A percentile compares a stretch with the other conserved stretches of the same genome.
These are phyloP conservation scores for Candida hispaniensis DNA, from an alignment of 805 yeast genomes.

Conservation along the genomic window DNA sequence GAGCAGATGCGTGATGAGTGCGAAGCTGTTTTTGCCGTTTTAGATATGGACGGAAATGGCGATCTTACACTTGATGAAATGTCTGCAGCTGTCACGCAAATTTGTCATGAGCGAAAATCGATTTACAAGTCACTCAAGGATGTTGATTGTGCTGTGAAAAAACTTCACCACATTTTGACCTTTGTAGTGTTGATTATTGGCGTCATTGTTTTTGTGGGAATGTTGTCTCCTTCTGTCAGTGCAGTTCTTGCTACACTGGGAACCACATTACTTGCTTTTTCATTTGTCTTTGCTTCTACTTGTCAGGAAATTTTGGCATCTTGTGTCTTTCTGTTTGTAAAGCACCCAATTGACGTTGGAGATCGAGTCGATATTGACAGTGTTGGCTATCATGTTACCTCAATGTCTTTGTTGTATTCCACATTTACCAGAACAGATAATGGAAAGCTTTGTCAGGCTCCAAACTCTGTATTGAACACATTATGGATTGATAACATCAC, in stretches of 20 bases:
- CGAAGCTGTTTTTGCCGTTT: slow-evolving; percentile 26
- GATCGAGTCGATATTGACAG: slow-evolving; percentile 29
- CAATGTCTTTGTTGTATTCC: slow-evolving; percentile 31
- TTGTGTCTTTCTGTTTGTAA: slow-evolving; percentile 33
- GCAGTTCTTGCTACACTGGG: slow-evolving; percentile 35
- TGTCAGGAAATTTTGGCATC: slow-evolving; percentile 33
- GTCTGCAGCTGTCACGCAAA: slow-evolving; percentile 26
- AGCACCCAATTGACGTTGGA: slow-evolving; percentile 36
- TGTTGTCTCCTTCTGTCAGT: slow-evolving; percentile 33
- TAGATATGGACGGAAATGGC: slow-evolving; percentile 31
- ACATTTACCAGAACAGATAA: slow-evolving; percentile 26
- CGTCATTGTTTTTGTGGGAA: slow-evolving; percentile 32
- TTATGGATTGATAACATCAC: slow-evolving; percentile 31
- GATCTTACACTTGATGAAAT: slow-evolving; percentile 31
- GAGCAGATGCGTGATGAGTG: slow-evolving; percentile 26
- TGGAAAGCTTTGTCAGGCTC: slow-evolving; percentile 29
- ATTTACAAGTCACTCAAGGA: slow-evolving; percentile 31
- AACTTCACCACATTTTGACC: slow-evolving; percentile 30
- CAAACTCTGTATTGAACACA: slow-evolving; percentile 31
- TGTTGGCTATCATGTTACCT: slow-evolving; percentile 25
- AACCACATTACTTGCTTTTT: slow-evolving; percentile 31
- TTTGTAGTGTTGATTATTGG: slow-evolving; percentile 28
- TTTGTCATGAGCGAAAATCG: slow-evolving; percentile 29
- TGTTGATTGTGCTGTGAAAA: slow-evolving; percentile 32
- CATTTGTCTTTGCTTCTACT: slow-evolving; percentile 31